Evolutionary conservation across 495 filamentous ascomycete genomes (phyloP).

Genomic region (Aspergillus haitiensis): DNA sequence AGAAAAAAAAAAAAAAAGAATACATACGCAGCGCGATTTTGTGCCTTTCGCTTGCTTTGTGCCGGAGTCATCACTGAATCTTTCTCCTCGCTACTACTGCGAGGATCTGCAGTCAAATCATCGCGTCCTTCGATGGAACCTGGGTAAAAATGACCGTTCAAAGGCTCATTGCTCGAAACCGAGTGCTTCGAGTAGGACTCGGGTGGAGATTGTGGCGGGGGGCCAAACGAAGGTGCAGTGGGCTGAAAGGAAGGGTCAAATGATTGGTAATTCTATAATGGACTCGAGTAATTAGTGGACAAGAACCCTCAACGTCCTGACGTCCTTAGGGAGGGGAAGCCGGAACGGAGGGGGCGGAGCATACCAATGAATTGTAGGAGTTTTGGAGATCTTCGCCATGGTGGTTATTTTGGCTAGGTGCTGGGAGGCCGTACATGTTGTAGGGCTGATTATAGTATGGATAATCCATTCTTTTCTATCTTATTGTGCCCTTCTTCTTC

Average conservation of each 20-base stretch:
- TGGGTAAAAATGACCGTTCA: conserved; percentile 24
- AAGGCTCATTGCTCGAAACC: conserved; percentile 33
- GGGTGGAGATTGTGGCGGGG: conserved; percentile 47
- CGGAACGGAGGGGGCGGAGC: conserved; percentile 1
- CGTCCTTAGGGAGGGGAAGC: too few relatives aligned
- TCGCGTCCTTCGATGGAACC: conserved; percentile 39
- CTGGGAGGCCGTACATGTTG: conserved; percentile 47
- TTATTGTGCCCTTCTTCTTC: background rate
- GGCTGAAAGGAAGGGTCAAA: conserved; percentile 41
- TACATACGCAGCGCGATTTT: conserved; percentile 94
- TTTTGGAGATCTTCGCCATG: conserved; percentile 33
- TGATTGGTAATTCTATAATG: conserved; percentile 34
- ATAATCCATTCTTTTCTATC: conserved; percentile 43
- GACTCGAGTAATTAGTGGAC: background rate
- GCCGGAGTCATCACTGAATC: conserved; percentile 67
- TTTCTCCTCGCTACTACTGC: conserved; percentile 64
- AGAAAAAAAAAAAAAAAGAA: background rate
- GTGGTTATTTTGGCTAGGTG: conserved; percentile 36
- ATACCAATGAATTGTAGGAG: conserved; percentile 32
- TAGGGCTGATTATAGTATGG: conserved; percentile 36
- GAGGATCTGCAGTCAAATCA: conserved; percentile 28
- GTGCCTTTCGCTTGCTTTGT: conserved; percentile 85
- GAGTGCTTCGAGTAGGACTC: conserved; percentile 46
- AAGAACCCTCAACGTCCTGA: background rate
- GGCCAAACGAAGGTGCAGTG: conserved; percentile 28